phyloP scores from a whole-genome alignment of 2,329 filamentous ascomycete genomes.

The Trichophyton benhamiae region DNA sequence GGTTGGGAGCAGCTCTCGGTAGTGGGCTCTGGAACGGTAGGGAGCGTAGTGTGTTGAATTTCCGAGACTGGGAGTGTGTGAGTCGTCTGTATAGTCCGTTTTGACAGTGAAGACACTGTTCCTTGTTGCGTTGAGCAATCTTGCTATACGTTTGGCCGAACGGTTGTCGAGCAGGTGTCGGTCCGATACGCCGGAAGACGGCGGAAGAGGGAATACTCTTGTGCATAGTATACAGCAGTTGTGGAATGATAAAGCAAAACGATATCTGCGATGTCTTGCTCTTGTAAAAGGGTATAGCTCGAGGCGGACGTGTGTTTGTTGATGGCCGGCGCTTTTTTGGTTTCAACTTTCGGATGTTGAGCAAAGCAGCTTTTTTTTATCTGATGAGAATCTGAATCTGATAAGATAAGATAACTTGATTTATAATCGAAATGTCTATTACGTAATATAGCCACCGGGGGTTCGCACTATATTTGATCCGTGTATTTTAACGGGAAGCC shows the following conservation, averaged over 20 bases:
- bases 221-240: neutral
- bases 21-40: neutral
- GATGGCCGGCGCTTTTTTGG: neutral
- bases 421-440: neutral
- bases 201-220: neutral
- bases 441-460: neutral
- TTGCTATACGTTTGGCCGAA: neutral
- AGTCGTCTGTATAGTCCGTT: neutral
- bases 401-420: slow-evolving; percentile 6
- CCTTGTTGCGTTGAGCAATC: neutral
- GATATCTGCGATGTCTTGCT: neutral
- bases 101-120: neutral
- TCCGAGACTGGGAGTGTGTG: neutral
- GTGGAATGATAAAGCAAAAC: neutral
- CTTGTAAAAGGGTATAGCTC: neutral
- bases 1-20: neutral
- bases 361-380: neutral
- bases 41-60: neutral
- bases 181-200: neutral
- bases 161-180: neutral
- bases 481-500: no score
- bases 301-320: neutral
- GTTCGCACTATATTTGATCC: neutral
- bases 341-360: neutral
- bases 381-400: neutral